phyloP scores from a whole-genome alignment of 345 rosid genomes.

The Bretschneidera sinensis region DNA sequence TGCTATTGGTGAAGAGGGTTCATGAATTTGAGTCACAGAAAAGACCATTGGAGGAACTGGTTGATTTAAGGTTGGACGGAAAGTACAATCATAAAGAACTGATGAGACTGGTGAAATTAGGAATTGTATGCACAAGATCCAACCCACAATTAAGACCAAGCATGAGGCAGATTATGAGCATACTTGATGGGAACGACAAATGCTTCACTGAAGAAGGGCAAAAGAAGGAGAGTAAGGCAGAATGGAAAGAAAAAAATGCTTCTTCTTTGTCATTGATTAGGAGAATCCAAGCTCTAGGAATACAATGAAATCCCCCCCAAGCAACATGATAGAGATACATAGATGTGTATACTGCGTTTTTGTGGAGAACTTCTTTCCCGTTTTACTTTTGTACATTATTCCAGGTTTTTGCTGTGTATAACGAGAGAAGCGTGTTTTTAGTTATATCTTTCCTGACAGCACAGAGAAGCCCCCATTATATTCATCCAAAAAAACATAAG shows the following conservation, averaged over 20 bases:
- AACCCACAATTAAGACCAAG: constrained; percentile 66
- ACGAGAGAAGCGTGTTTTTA: constrained; percentile 6
- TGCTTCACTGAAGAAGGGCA: constrained; percentile 30
- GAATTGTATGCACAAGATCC: constrained; percentile 76
- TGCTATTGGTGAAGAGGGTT: constrained; percentile 53
- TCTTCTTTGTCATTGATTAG: constrained; percentile 57
- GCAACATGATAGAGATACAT: constrained; percentile 3
- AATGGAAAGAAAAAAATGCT: constrained; percentile 61
- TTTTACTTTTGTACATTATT: constrained; percentile 5
- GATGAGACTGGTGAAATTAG: constrained; percentile 54
- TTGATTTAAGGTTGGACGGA: constrained; percentile 45
- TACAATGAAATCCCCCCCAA: constrained; percentile 39
- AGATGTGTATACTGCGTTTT: constrained; percentile 4
- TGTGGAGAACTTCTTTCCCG: constrained; percentile 1
- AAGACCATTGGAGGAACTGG: constrained; percentile 48
- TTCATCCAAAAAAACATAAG: no score
- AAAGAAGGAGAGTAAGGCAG: constrained; percentile 45
- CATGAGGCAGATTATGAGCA: constrained; percentile 78
- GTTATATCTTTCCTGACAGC: constrained; percentile 4
- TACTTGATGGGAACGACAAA: constrained; percentile 76
- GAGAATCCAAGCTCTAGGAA: constrained; percentile 82
- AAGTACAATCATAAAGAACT: constrained; percentile 47
- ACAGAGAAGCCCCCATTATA: constrained; percentile 2
- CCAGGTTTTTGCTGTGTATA: constrained; percentile 15
- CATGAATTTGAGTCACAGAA: constrained; percentile 43